Evolutionary conservation across 345 rosid genomes (phyloP).

Genomic region (Boechera stricta): DNA sequence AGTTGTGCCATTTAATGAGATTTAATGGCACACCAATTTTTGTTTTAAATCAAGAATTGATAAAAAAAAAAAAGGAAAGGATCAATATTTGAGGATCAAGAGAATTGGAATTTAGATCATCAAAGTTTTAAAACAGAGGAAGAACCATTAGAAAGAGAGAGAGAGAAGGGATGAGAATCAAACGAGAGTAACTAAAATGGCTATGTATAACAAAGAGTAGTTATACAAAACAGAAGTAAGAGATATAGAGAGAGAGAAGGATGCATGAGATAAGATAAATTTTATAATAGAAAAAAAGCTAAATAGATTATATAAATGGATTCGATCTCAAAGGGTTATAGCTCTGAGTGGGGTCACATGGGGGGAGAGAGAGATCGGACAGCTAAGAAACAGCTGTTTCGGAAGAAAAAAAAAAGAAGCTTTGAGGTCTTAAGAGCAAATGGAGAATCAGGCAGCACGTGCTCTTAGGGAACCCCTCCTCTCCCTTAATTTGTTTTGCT

Average conservation of each 20-base stretch:
- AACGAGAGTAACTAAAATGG: slow-evolving; percentile 48
- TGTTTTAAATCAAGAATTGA: not conserved
- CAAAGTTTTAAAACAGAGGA: slow-evolving; percentile 25
- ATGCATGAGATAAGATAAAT: slow-evolving; percentile 40
- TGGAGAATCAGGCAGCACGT: slow-evolving; percentile 49
- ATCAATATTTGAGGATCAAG: slow-evolving; percentile 15
- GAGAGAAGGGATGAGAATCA: slow-evolving; percentile 34
- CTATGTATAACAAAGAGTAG: slow-evolving; percentile 48
- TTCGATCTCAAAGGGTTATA: slow-evolving; percentile 46
- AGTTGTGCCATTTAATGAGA: slow-evolving; percentile 57
- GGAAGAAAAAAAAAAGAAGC: not conserved
- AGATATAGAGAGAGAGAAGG: slow-evolving; percentile 27
- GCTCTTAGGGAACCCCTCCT: slow-evolving; percentile 42
- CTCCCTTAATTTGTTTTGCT: slow-evolving; percentile 36
- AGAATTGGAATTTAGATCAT: slow-evolving; percentile 15
- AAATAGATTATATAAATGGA: slow-evolving; percentile 31
- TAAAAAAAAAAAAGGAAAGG: not conserved
- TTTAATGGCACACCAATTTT: slow-evolving; percentile 13
- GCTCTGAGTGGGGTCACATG: slow-evolving; percentile 50
- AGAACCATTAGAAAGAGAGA: slow-evolving; percentile 30
- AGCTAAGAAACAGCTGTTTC: slow-evolving; percentile 46
- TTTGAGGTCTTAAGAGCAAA: slow-evolving; percentile 34
- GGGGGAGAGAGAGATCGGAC: slow-evolving; percentile 45
- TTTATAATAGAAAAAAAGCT: slow-evolving; percentile 37
- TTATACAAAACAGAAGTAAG: slow-evolving; percentile 45